Evolutionary conservation across 805 yeast species (phyloP), one percentile per base, ranked within the genome.

Genomic region (Starmerella stellata): DNA sequence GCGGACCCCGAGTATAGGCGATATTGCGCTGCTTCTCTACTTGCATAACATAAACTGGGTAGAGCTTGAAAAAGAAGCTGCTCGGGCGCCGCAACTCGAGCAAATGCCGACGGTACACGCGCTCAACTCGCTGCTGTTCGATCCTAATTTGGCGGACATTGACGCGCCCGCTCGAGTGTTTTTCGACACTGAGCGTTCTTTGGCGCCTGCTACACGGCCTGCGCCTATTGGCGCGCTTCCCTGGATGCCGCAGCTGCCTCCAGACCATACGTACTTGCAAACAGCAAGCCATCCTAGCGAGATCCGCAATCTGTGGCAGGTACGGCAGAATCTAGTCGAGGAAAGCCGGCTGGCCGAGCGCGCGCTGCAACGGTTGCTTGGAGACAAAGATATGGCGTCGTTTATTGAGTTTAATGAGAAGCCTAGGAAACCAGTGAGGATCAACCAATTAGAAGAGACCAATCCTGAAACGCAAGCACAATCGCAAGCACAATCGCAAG

Each of bases 171-270:
- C 72, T 8, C 55, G 63, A n/a, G 65, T 64, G 36, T 71, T 72
- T 36, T 74, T 73, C 52, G 65, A 65, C 44, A 62, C 68, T 30
- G 69, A 69, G 7, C 18, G 19, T 14, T 61, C 66, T 36, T 62
- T 79, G 20, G 69, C 76, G 13, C 83, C 75, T 40, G 59, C 75
- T 27, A 55, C 59, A 1, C 59, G 63, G 18, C 52, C 56, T 21
- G 46, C 56, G 28, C 60, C 60, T 35, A 52, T 55, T 4, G 70
- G 71, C 42, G 66, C 80, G 5, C 92, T 92, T 0, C 52, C 60
- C 4, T 83, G 83, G 75, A 60, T 87, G 48, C 98, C 98, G 0
- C 72, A 73, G 11, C 64, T 87, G 21, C 98, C 98, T 1, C 94
- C 96, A 0, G 93, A 82, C 51, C 92, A 85, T 57, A 87, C 96